A percentile compares a stretch with the other conserved stretches of the same genome.
Conservation (phyloP, 2,329 filamentous ascomycete species). For the Pseudocercospora cruenta region DNA sequence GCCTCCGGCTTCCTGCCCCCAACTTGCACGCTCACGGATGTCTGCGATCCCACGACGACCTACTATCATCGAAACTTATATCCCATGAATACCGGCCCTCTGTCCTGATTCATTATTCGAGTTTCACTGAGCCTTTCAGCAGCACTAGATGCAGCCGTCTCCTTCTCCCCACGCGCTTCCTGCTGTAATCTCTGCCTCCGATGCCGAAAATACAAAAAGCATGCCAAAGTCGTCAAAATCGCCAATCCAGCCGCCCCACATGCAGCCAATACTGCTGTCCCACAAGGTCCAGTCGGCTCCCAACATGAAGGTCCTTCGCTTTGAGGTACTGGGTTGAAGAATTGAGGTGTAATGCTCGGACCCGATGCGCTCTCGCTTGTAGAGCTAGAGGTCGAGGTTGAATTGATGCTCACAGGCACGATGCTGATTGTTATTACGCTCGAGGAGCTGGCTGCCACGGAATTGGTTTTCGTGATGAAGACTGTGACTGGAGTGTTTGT, state of each 20-base stretch:
- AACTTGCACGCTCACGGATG: neutral
- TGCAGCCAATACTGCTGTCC: neutral
- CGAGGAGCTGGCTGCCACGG: neutral
- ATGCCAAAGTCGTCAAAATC: neutral
- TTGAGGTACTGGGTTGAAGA: neutral
- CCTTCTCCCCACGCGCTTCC: neutral
- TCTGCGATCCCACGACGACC: neutral
- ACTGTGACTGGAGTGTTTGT: neutral
- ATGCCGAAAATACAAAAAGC: constrained; percentile 5
- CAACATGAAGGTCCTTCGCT: neutral
- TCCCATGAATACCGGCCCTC: neutral
- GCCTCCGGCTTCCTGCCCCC: too few relatives aligned
- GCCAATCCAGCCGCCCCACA: neutral
- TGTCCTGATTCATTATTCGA: neutral
- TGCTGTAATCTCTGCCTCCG: neutral
- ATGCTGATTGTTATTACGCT: neutral
- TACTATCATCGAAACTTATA: neutral
- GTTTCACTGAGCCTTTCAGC: neutral
- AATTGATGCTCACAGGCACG: neutral
- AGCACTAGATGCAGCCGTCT: neutral
- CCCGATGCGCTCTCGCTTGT: neutral
- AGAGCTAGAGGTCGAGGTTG: neutral
- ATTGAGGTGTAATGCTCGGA: neutral
- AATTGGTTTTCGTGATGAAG: neutral
- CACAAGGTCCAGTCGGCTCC: constrained; percentile 1